Evolutionary conservation across 208 protist species (phyloP).

Genomic region (Leishmania mexicana): DNA sequence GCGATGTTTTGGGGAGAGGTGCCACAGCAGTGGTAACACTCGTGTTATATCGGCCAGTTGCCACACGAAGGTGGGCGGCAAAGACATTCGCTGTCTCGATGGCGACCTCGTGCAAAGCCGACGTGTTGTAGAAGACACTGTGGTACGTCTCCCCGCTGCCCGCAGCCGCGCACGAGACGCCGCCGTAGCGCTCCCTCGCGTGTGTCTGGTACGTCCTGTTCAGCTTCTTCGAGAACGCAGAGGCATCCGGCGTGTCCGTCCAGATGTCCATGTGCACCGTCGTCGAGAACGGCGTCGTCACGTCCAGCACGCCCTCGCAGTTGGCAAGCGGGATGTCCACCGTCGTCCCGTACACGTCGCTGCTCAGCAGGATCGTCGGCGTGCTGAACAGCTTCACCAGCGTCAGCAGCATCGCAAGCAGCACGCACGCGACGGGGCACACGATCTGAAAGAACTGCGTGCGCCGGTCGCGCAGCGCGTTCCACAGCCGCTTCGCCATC

Average conservation of each 20-base stretch:
- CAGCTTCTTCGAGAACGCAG: not conserved
- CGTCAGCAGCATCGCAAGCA: slow-evolving; percentile 62
- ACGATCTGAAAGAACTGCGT: slow-evolving; percentile 63
- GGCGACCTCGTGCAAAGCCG: slow-evolving; percentile 37
- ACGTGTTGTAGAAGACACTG: slow-evolving; percentile 42
- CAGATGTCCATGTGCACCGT: slow-evolving; percentile 19
- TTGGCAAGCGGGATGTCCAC: slow-evolving; percentile 36
- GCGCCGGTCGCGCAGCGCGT: slow-evolving; percentile 50
- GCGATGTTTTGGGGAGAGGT: not conserved
- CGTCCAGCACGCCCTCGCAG: slow-evolving; percentile 32
- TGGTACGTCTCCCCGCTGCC: not conserved
- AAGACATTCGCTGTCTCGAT: slow-evolving; percentile 46
- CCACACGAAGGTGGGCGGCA: slow-evolving; percentile 24
- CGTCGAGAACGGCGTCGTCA: slow-evolving; percentile 9
- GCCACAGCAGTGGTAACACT: not conserved
- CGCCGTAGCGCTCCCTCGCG: slow-evolving; percentile 7
- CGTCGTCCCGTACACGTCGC: slow-evolving; percentile 30
- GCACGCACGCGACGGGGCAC: slow-evolving; percentile 52
- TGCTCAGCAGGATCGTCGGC: slow-evolving; percentile 27
- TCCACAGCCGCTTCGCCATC: slow-evolving; percentile 55
- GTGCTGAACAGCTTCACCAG: slow-evolving; percentile 20
- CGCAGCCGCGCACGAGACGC: not conserved
- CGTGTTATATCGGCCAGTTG: not conserved
- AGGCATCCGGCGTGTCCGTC: slow-evolving; percentile 2
- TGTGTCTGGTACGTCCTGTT: slow-evolving; percentile 13